These are phyloP conservation scores for Fonsecaea nubica DNA, from an alignment of 2,329 filamentous ascomycete genomes.

Conservation along the genomic window DNA sequence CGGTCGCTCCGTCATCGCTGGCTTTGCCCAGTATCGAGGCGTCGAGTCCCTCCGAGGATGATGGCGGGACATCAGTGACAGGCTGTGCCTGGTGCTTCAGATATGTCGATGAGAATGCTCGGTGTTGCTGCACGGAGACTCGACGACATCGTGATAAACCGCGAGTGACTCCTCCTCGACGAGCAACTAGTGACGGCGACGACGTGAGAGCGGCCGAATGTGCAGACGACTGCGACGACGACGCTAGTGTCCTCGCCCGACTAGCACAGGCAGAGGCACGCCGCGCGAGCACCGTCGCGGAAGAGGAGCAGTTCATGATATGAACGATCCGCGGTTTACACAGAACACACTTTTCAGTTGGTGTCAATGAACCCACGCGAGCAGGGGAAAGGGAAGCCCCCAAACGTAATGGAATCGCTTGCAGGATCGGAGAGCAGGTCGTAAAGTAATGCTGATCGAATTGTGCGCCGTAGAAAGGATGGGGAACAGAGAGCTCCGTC, in stretches of 20 bases:
- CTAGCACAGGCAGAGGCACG: slow-evolving; percentile 15
- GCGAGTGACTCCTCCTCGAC: slow-evolving; percentile 1
- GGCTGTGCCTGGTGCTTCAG: slow-evolving; percentile 13
- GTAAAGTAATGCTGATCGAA: neutral
- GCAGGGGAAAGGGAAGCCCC: too few relatives aligned
- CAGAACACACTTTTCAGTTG: too few relatives aligned
- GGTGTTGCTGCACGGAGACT: neutral
- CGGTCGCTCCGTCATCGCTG: neutral
- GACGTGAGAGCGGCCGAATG: neutral
- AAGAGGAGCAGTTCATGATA: slow-evolving; percentile 10
- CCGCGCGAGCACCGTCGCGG: slow-evolving; percentile 27
- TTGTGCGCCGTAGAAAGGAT: neutral
- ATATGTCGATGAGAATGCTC: slow-evolving; percentile 22
- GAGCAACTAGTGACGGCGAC: neutral
- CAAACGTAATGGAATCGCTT: neutral
- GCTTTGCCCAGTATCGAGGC: slow-evolving; percentile 10
- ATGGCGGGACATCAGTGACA: slow-evolving; percentile 7
- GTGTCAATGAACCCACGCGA: too few relatives aligned
- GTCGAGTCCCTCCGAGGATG: slow-evolving; percentile 11
- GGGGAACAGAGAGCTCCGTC: neutral
- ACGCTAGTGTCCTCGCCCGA: neutral
- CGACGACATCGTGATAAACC: neutral
- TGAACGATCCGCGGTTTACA: neutral
- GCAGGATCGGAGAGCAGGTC: neutral
- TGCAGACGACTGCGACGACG: neutral